A percentile compares a stretch with the other conserved stretches of the same genome.
phyloP scores from a whole-genome alignment of 129 eudicot species.

The Centaurea solstitialis region DNA sequence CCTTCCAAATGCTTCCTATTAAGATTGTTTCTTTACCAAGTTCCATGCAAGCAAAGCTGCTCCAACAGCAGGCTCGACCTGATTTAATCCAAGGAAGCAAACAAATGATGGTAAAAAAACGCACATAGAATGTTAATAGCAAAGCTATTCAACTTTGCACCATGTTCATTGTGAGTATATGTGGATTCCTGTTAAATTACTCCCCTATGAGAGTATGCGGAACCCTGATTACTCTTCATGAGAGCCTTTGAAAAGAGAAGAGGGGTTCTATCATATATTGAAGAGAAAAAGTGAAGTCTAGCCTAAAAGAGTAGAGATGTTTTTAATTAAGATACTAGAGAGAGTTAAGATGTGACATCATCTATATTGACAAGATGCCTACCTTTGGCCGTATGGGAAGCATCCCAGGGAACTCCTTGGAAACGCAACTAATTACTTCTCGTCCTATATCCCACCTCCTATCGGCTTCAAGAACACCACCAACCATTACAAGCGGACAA shows the following conservation, averaged over 20 bases:
- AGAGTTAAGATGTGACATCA: not conserved
- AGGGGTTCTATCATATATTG: not conserved
- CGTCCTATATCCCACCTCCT: conserved; percentile 88
- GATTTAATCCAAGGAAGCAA: conserved; percentile 15
- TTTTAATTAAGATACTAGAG: not conserved
- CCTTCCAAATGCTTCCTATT: conserved; percentile 18
- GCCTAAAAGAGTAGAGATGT: no score
- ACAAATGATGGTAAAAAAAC: not conserved
- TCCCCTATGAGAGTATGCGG: not conserved
- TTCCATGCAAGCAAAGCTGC: conserved; percentile 96
- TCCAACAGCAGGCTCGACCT: conserved; percentile 99
- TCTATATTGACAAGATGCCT: not conserved
- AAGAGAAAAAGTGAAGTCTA: not conserved
- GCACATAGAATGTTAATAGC: not conserved
- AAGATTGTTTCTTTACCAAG: conserved; percentile 49
- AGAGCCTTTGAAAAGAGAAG: not conserved
- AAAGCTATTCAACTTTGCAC: not conserved
- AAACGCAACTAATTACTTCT: conserved; percentile 66
- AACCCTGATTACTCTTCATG: not conserved
- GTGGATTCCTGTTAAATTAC: not conserved
- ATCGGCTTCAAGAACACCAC: conserved; percentile 92
- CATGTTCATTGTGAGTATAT: not conserved
- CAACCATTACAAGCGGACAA: conserved; percentile 94
- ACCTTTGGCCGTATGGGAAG: conserved; percentile 85
- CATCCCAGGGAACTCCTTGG: conserved; percentile 77